Evolutionary conservation across 139 green algal species (phyloP), one percentile per base, ranked within the genome.

Genomic region (Asterochloris sp.): DNA sequence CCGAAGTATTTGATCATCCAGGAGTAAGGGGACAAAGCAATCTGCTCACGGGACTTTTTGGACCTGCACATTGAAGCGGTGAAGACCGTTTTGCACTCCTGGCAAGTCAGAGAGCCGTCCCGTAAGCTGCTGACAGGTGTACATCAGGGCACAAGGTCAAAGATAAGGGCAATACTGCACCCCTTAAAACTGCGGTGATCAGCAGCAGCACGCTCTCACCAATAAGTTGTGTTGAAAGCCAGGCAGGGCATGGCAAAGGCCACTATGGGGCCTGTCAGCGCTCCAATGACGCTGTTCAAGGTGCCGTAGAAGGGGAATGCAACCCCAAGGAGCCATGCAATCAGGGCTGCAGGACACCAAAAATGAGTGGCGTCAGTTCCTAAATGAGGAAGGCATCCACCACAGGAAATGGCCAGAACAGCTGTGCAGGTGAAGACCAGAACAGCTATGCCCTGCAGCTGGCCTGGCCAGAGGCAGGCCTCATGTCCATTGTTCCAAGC

Each of bases 161-260:
- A 54, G 38, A 54, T 10, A 54, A 6, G 38, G 38, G 38, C 38
- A 54, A 54, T 2, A 54, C 38, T 54, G 6, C 38, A 54, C 38
- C 38, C 38, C 38, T 54, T 6, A 54, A 6, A 6, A 54, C 38
- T 54, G 38, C 38, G 6, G 38, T 6, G 4, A 10, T 54, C 38
- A 54, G 38, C 38, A 54, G 38, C 38, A 54, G 6, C 6, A 54
- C 38, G 38, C 38, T 21, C 26, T 62, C 61, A 78, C 74, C 74
- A 63, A 13, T 78, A 78, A 8, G 27, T 62, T 14, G 64, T 62
- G 74, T 78, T 78, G 74, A 78, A 78, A 24, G 74, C 74, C 17
- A 78, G 74, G 74, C 26, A 62, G 26, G 74, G 74, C 74, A 78
- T 78, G 74, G 74, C 74, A 63, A 78, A 78, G 38, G 74, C 28